Evolutionary conservation across 139 green algal species (phyloP).

Genomic region (Tetradesmus obliquus): DNA sequence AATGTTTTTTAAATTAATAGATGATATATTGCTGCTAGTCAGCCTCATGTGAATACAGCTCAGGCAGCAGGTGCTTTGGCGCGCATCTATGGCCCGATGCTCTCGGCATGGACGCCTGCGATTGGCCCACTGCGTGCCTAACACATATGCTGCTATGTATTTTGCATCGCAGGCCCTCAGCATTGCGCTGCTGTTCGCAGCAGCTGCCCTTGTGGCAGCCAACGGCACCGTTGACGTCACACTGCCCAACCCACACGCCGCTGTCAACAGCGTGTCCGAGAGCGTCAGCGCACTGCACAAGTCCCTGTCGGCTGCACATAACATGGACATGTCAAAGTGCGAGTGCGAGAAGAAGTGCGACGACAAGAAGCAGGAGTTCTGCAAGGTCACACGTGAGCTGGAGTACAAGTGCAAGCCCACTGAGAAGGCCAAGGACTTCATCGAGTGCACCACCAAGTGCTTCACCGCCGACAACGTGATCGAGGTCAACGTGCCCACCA

Average conservation of each 20-base stretch:
- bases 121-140: neutral
- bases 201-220: slow-evolving; percentile 2
- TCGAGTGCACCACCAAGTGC: slow-evolving; percentile 16
- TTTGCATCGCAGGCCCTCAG: slow-evolving; percentile 1
- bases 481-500: neutral
- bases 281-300: neutral
- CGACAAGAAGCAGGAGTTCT: neutral
- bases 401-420: neutral
- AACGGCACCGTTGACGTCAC: neutral
- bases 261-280: neutral
- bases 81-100: neutral
- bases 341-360: neutral
- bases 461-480: slow-evolving; percentile 17
- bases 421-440: neutral
- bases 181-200: slow-evolving; percentile 16
- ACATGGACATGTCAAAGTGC: neutral
- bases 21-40: too few species aligned
- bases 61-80: neutral
- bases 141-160: neutral
- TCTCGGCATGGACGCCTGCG: neutral
- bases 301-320: neutral
- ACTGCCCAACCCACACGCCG: neutral
- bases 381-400: neutral
- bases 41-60: neutral
- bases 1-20: too few species aligned